Evolutionary conservation across 345 rosid species (phyloP).

Genomic region (Eucalyptus virginea): DNA sequence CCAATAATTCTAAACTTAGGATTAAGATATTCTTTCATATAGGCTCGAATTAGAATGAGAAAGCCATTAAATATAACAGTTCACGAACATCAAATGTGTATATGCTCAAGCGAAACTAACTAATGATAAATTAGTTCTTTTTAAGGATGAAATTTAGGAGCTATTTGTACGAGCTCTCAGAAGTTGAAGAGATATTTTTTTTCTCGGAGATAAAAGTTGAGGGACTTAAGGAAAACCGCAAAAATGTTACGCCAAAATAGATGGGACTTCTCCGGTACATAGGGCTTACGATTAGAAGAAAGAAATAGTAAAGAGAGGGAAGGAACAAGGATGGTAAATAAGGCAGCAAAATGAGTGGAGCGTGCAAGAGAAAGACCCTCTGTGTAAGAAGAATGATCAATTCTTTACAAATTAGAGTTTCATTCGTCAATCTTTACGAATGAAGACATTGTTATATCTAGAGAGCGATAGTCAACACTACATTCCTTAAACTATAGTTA

Average conservation of each 20-base stretch:
- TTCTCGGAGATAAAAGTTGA: background rate
- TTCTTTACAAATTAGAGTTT: background rate
- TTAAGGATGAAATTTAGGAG: no score
- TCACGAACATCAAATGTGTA: accelerated
- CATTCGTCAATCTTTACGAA: accelerated
- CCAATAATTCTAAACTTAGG: background rate
- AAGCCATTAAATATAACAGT: accelerated
- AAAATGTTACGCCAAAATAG: background rate
- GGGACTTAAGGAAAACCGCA: background rate
- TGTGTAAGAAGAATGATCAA: no score
- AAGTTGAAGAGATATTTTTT: background rate
- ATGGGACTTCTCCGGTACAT: background rate
- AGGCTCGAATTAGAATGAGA: accelerated
- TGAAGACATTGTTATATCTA: no score
- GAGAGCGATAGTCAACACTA: accelerated
- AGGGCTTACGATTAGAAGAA: background rate
- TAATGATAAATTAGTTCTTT: no score
- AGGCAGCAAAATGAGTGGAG: background rate
- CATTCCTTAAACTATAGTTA: no score
- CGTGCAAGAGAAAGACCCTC: background rate
- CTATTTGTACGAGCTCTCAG: accelerated
- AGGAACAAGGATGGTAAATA: background rate
- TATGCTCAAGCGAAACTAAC: accelerated
- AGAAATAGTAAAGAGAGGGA: background rate
- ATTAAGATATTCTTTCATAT: background rate